Evolutionary conservation across 148 eudicot genomes (phyloP).

Genomic region (Silene latifolia): DNA sequence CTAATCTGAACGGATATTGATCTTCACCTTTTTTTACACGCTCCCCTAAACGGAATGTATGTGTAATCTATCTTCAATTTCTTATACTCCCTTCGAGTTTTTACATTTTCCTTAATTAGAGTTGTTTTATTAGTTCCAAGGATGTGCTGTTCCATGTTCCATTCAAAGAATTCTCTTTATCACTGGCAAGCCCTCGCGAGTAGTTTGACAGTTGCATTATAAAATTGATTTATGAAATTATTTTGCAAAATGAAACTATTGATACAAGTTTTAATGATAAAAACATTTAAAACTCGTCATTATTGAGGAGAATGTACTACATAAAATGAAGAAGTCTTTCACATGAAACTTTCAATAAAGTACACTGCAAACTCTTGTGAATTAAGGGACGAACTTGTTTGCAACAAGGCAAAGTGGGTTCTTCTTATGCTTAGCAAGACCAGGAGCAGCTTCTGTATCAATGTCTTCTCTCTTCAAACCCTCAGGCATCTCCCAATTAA

Average conservation of each 20-base stretch:
- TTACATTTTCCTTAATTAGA: no score
- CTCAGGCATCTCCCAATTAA: conserved; percentile 40
- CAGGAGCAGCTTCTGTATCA: conserved; percentile 32
- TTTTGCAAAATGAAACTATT: no score
- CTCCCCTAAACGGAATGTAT: neutral
- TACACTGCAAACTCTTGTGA: neutral
- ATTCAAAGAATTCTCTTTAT: no score
- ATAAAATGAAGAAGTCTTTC: no score
- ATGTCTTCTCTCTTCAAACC: conserved; percentile 31
- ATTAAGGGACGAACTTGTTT: conserved; percentile 12
- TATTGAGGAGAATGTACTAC: neutral
- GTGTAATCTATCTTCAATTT: neutral
- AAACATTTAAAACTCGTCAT: no score
- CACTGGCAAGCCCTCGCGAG: no score
- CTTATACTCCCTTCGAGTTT: no score
- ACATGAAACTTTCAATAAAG: neutral
- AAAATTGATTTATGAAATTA: no score
- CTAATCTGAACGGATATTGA: neutral
- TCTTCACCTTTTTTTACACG: neutral
- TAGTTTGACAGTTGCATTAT: no score
- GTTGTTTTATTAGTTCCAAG: no score
- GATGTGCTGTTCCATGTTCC: no score
- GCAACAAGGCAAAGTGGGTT: conserved; percentile 32
- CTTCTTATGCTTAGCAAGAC: conserved; percentile 41
- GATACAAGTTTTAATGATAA: no score